Base-by-base conservation (phyloP, 116 monocot species). In the Trichopus zeylanicus region DNA sequence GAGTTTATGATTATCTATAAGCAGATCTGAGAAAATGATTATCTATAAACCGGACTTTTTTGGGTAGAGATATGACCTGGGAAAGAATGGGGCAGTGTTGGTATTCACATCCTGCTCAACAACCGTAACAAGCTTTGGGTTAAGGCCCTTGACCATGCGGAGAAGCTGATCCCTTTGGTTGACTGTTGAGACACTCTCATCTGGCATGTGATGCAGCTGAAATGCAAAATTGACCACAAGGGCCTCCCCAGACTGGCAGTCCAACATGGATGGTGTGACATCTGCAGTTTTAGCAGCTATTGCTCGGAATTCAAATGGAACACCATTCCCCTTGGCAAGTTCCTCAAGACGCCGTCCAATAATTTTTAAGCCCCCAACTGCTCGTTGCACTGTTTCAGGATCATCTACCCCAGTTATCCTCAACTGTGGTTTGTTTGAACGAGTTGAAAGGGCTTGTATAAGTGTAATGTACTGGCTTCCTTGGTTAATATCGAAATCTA, bases 201-300 rank as follows among this genome's bases (percentile, higher is more conserved):
- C 92, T 7, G 92, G 92, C 85, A 91, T 82, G 46, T 98, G 98
- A 56, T 98, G 98, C 56, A 98, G 88, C 48, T 88, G 98, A 67
- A 85, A 91, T 6, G 98, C 92, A 61, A 98, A 98, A 65, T 98
- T 98, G 19, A 98, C 98, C 1, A 91, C 62, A 26, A 98, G 68
- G 3, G 85, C 98, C 64, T 98, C 98, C 21, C 75, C 88, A 31
- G 67, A 48, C 15, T 32, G 57, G 30, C 82, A 85, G 21, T 72
- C 82, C 20, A 98, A 70, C 82, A 91, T 85, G 4, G 77, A 55
- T 34, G 92, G 85, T 22, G 82, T 85, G 0, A 98, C 76, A 59
- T 88, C 85, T 1, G 47, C 73, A 13, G 73, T 80, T 37, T 80
- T 82, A 20, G 78, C 73, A 18, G 82, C 72, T 39, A 91, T 59